Evolutionary conservation across 352 stramenopile species (phyloP), one percentile per base, ranked within the genome.

Genomic region (Globisporangium rhizosaccharum): DNA sequence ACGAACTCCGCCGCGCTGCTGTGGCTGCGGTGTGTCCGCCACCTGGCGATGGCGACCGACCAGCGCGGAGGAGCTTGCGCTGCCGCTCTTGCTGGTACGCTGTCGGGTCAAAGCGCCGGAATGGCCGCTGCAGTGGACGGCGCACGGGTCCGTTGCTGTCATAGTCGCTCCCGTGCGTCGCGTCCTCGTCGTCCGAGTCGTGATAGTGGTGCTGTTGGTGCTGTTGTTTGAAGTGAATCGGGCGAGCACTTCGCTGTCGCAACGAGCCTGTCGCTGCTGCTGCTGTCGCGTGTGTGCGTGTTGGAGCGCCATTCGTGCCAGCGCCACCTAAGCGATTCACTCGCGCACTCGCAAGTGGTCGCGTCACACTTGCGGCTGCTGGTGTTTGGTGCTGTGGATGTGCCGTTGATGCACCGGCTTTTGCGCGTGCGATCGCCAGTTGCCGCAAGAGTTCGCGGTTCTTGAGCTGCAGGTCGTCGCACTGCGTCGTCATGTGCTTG

Each of bases 11-110:
- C 39, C 52, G 42, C 11, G 37, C n/a, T 14, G 37, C 6, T 15
- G 23, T 7, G 17, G 17, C 14, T 2, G 11, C 48, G 18, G 17
- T 62, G 36, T 45, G 41, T 14, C 15, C 41, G 3, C 17, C 14
- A 46, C 41, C 17, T n/a, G 64, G 70, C 6, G 79, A 84, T 3
- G 66, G 61, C 6, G 75, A 74, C 20, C 72, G 73, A 33, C 63
- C 60, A 45, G 70, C 62, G 7, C 70, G 33, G 11, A 39, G 75
- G 51, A 80, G 57, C 53, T 86, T 87, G 3, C 70, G 79, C 45
- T 90, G 70, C 17, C 78, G 79, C 51, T 94, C 80, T 52, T 79
- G 70, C 60, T 94, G 82, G 67, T 94, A 94, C 14, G 84, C 84
- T 11, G 84, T 94, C 9, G 82, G 84, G 49, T 94, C 82, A 57